Base-by-base conservation (phyloP, 192 early-diverging fungal genomes). In the Chytriomyces sp. region DNA sequence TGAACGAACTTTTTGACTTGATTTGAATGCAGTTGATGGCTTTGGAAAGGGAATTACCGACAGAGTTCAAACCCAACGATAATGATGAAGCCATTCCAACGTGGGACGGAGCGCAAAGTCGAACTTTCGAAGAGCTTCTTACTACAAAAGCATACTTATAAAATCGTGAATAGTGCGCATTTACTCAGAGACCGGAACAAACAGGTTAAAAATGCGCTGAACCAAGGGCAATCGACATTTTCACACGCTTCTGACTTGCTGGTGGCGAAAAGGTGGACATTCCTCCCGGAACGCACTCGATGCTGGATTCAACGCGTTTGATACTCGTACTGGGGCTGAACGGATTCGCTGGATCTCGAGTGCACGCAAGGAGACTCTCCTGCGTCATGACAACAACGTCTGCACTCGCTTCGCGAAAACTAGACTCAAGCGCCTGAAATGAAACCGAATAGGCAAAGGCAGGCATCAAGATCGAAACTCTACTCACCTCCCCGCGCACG, bases 181-280 rank as follows among this genome's bases (percentile, higher is more conserved):
- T n/a, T n/a, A n/a, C n/a, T n/a, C n/a, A n/a, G n/a, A n/a, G n/a
- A n/a, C n/a, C n/a, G n/a, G n/a, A n/a, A n/a, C n/a, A n/a, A n/a
- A n/a, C n/a, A n/a, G n/a, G n/a, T n/a, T n/a, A n/a, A n/a, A n/a
- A n/a, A n/a, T n/a, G n/a, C n/a, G n/a, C n/a, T 49, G 44, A 22
- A 28, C 40, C 34, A 19, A 64, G 7, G 10, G 39, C 62, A 39
- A 64, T 28, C 22, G 62, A 64, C 62, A 64, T 64, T 40, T 64
- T 64, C 6, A 19, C 62, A 8, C 39, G 37, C 40, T 64, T 64
- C 28, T 61, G 7, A 36, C 37, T 33, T 10, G 5, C 40, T 17
- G 39, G 33, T 44, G 28, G 25, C 8, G 22, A 8, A 25, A 2
- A 64, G n/a, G 62, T 22, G 26, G 10, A 19, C 6, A 6, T 17